Evolutionary conservation across 805 yeast species (phyloP).

Genomic region (Starmera dryadoides): DNA sequence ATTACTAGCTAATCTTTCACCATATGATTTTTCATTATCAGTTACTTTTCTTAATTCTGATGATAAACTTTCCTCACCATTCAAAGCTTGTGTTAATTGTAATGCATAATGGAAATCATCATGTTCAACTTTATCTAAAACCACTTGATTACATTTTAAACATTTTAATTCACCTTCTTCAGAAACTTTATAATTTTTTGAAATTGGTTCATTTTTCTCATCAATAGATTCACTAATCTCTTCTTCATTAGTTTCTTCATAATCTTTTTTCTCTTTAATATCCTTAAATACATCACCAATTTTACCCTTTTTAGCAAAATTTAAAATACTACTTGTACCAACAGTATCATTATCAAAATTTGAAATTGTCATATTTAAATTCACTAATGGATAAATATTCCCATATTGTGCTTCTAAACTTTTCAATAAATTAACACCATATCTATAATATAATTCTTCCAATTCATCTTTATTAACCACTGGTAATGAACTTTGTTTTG

Average conservation of each 20-base stretch:
- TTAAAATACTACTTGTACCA: slow-evolving; percentile 10
- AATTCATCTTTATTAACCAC: slow-evolving; percentile 11
- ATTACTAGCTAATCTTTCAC: not conserved
- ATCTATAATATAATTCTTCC: slow-evolving; percentile 20
- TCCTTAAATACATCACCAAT: slow-evolving; percentile 5
- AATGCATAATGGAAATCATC: slow-evolving; percentile 48
- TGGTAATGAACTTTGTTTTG: slow-evolving; percentile 27
- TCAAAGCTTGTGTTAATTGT: slow-evolving; percentile 37
- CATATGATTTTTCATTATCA: slow-evolving; percentile 3
- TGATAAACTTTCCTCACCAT: slow-evolving; percentile 22
- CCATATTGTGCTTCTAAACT: slow-evolving; percentile 28
- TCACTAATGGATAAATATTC: slow-evolving; percentile 38
- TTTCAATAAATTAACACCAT: slow-evolving; percentile 32
- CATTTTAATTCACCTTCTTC: slow-evolving; percentile 2
- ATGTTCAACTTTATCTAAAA: slow-evolving; percentile 34
- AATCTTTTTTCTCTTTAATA: not conserved
- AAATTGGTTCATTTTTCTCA: not conserved
- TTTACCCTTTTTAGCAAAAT: slow-evolving; percentile 13
- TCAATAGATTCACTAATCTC: not conserved
- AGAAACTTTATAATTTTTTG: not conserved
- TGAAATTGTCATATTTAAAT: slow-evolving; percentile 44
- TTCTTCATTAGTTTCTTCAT: not conserved
- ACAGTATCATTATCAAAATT: slow-evolving; percentile 39
- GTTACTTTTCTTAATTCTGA: slow-evolving; percentile 6
- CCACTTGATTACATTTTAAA: slow-evolving; percentile 5